A percentile compares a stretch with the other conserved stretches of the same genome.
These are phyloP conservation scores for Cruciata laevipes DNA, from an alignment of 257 asterid genomes.

Conservation along the genomic window DNA sequence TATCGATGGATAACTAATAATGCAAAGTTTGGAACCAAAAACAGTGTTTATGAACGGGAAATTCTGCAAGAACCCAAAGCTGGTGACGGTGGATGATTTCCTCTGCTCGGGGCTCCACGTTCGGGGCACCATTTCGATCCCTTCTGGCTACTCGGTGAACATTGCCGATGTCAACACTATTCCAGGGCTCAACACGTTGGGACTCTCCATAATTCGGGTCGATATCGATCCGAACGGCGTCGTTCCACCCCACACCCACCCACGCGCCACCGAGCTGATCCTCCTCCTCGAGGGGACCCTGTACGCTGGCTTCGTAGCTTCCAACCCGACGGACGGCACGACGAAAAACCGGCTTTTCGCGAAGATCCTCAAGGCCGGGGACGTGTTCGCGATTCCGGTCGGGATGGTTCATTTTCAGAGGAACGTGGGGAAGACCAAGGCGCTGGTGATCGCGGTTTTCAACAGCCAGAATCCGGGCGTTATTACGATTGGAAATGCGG, in stretches of 20 bases:
- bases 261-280: conserved; percentile 30
- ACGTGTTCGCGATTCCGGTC: conserved; percentile 24
- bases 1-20: too few relatives aligned
- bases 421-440: conserved; percentile 20
- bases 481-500: conserved; percentile 26
- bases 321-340: conserved; percentile 19
- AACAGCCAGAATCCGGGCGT: conserved; percentile 34
- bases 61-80: conserved; percentile 18
- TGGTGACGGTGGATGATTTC: conserved; percentile 24
- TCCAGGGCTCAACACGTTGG: conserved; percentile 32
- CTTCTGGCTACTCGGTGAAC: conserved; percentile 20
- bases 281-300: conserved; percentile 25
- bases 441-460: conserved; percentile 19
- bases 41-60: neutral
- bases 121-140: conserved; percentile 17
- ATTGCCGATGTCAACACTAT: conserved; percentile 17
- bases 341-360: conserved; percentile 27
- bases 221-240: conserved; percentile 26
- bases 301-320: conserved; percentile 25
- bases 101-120: conserved; percentile 17
- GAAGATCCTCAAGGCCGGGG: conserved; percentile 10
- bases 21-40: neutral
- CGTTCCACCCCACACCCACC: conserved; percentile 33
- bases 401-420: conserved; percentile 28
- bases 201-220: conserved; percentile 19